Base-by-base conservation (phyloP, 768 basidiomycete genomes). In the Tylopilus vinaceipallidus region DNA sequence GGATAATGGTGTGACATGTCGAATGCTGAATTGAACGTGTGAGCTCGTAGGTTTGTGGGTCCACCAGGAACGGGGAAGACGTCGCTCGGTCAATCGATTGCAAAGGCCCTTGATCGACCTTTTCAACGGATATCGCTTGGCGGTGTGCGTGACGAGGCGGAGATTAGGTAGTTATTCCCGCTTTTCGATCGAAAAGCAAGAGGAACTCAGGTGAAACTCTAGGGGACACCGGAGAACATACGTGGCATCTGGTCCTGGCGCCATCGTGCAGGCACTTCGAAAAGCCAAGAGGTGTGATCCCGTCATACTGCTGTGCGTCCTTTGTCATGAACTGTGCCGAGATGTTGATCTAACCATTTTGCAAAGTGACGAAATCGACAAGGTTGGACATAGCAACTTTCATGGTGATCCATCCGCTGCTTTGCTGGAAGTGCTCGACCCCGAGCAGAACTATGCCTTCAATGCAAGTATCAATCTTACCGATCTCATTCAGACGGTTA, bases 41-140 rank as follows among this genome's bases (percentile, higher is more conserved):
- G 29, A 26, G 23, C 4, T 13, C 40, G n/a, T 58, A 85, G 88
- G 57, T 88, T 94, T 47, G 88, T 91, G 29, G 94, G 93, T 10
- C 93, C 94, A 10, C 93, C 94, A 0, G 93, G 93, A 3, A 88
- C 85, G 0, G 93, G 91, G 29, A 95, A 95, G 70, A 97, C 93
- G 0, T 92, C 90, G 1, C 82, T 98, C 2, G 94, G 94, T 0
- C 86, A 88, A 57, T 91, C 88, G 0, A 80, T 98, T 24, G 94
- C 94, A 3, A 83, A 83, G 35, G 86, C 91, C 0, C 76, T 97
- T 9, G 77, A 79, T 22, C 74, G 93, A 37, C 91, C 92, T 2
- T 97, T 95, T 77, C 88, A 95, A 59, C 83, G 94, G 11, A 94
- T 97, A 54, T 87, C 91, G 1, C 77, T 97, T 0, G 94, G 94